Evolutionary conservation across 2,329 filamentous ascomycete species (phyloP), one percentile per base, ranked within the genome.

Genomic region (Drechslera avenae): DNA sequence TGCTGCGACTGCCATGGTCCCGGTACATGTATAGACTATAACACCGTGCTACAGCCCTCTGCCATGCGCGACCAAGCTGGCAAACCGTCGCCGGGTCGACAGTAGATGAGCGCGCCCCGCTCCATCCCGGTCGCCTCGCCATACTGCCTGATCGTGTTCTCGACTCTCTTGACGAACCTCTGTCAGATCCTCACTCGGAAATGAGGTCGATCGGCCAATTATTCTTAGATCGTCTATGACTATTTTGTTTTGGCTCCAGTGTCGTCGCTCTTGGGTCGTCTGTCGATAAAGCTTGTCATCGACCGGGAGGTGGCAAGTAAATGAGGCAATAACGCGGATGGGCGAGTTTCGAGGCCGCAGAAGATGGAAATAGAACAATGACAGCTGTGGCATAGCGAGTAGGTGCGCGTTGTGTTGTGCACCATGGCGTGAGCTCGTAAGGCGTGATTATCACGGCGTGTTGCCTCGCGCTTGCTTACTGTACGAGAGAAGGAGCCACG

Each of bases 151-250:
- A 34, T 36, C 36, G 23, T 36, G 43, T 51, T 47, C 48, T 50
- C 42, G 49, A 47, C 49, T 48, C n/a, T 21, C 33, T 18, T 30
- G 34, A 46, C 45, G 37, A 56, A 56, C 44, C 31, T 26, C 8
- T 31, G 39, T 43, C 40, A 41, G 31, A 45, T 42, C 9, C 26
- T 5, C 42, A 14, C 28, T 35, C 54, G 50, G 54, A 56, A 45
- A 56, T 56, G 54, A 56, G 31, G 49, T 5, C 31, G 26, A 56
- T 50, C 39, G 5, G 31, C 37, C 46, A 31, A 48, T 33, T 42
- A 33, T 48, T 43, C 39, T 39, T 33, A 34, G 17, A 33, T 32
- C 35, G 36, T 46, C 46, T 36, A 35, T 46, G 17, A 16, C 28
- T 18, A 12, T 23, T 40, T 23, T 23, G 6, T 7, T 8, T 8